Base-by-base conservation (phyloP, 805 yeast species). In the Tanozyma kutaoensis region DNA sequence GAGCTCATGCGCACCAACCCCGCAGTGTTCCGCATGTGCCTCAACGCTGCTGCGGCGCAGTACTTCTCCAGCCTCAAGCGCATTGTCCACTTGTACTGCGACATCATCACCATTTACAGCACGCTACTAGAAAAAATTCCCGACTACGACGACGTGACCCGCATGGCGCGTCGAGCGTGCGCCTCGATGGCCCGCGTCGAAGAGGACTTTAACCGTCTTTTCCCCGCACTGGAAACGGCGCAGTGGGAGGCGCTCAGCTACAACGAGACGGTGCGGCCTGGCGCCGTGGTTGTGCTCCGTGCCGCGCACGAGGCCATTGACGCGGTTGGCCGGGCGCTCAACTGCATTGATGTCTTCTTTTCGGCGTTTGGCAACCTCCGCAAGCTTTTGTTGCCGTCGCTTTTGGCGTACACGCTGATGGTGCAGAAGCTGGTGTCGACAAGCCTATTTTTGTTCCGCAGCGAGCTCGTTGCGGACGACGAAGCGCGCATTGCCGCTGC, bases 291-390 rank as follows among this genome's bases (percentile, higher is more conserved):
- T 12, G 26, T 38, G 5, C 25, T 40, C 23, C 28, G 26, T 7
- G 21, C 32, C 15, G 31, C 35, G 14, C 15, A 25, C 17, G 40
- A 33, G 11, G 18, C 34, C 11, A 38, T 44, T 14, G 38, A 29
- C 15, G 22, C 24, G 14, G 32, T 52, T 5, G 27, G 32, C 28
- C 43, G 43, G 18, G 48, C 46, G 17, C 38, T 58, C 23, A 44
- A 46, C 26, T 55, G 61, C 35, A 46, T 58, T 30, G 55, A 56
- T 17, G 35, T 57, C 24, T 59, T 59, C 34, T 58, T 59, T 42
- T 45, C 40, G 23, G 40, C 42, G 24, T 59, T 54, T 34, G 55
- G 49, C 28, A 59, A 59, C 37, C 35, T 59, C 22, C 48, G 48
- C 30, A 57, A 55, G 30, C 45, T 58, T 20, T 37, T 53, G 5